Base-by-base conservation (phyloP, 768 basidiomycete species). In the Auricularia sp. region DNA sequence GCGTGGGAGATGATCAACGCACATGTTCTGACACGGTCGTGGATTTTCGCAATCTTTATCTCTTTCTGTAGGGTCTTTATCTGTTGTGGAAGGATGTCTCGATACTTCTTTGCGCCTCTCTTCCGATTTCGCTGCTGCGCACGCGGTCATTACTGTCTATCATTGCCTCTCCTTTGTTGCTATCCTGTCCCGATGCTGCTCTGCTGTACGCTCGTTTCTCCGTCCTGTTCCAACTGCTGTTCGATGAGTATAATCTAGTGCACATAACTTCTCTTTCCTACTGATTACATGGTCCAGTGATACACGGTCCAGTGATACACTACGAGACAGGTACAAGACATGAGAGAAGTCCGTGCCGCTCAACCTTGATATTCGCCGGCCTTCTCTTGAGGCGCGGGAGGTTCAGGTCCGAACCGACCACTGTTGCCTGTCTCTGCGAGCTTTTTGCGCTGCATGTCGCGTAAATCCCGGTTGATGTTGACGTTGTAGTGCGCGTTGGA, bases 401-500 rank as follows among this genome's bases (percentile, higher is more conserved):
- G 29, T 29, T 2, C 29, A 29, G 29, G 29, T 29, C 0, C 29
- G 29, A 29, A 29, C 29, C 47, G 47, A 16, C 47, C 47, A 3
- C 47, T 51, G 47, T 51, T 51, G 7, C 47, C 47, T 5, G 47
- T 51, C 4, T 51, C 47, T 16, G 47, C 47, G 47, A 51, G 47
- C 47, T 51, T 51, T 18, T 24, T 16, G 14, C 65, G 63, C 59
- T 69, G 68, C 61, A 62, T 62, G 21, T 62, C 54, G 6, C 68
- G 64, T n/a, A 44, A 34, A 21, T 62, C 54, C 39, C 59, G 37
- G 29, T 58, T 63, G 16, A 65, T 67, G 45, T 69, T 69, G 1
- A 69, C 61, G 37, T 69, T 69, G 63, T 64, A 69, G 58, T 69
- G 68, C 21, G 67, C 62, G 13, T 67, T 62, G 29, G 66, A 64